Percentiles rank a stretch among this genome's conserved stretches.
Conservation (phyloP, 2,329 filamentous ascomycete species). For the Xylariaceae sp. region DNA sequence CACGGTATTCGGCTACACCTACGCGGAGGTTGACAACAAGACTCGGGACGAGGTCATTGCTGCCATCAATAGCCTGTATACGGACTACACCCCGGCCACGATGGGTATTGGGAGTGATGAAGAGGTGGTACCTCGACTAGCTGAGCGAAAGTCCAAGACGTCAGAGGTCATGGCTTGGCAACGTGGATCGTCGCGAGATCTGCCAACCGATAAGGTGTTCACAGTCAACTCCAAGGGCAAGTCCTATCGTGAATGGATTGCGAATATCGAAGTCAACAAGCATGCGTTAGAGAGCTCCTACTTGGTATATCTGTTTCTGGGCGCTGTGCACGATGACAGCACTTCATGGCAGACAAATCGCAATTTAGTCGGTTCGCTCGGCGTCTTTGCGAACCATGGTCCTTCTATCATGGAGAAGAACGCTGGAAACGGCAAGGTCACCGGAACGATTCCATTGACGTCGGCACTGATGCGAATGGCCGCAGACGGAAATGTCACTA, state of each 20-base stretch:
- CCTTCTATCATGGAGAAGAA: constrained; percentile 9
- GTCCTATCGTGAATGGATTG: constrained; percentile 59
- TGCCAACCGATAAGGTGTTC: constrained; percentile 34
- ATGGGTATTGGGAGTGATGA: constrained; percentile 22
- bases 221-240: constrained; percentile 34
- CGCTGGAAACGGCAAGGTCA: constrained; percentile 37
- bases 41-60: constrained; percentile 40
- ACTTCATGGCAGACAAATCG: constrained; percentile 46
- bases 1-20: constrained; percentile 65
- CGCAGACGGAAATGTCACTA: constrained; percentile 32
- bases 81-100: constrained; percentile 39
- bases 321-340: constrained; percentile 42
- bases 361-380: constrained; percentile 58
- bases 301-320: constrained; percentile 64
- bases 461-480: constrained; percentile 43
- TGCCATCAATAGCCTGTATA: constrained; percentile 58
- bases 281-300: constrained; percentile 58
- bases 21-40: constrained; percentile 56
- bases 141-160: neutral
- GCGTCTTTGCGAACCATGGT: constrained; percentile 43
- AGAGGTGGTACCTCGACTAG: neutral
- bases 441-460: constrained; percentile 50
- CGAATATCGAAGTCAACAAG: constrained; percentile 59
- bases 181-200: constrained; percentile 18
- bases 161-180: constrained; percentile 24